Percentiles rank a stretch among this genome's conserved stretches.
Conservation (phyloP, 2,329 filamentous ascomycete genomes). For the Didymella segeticola region DNA sequence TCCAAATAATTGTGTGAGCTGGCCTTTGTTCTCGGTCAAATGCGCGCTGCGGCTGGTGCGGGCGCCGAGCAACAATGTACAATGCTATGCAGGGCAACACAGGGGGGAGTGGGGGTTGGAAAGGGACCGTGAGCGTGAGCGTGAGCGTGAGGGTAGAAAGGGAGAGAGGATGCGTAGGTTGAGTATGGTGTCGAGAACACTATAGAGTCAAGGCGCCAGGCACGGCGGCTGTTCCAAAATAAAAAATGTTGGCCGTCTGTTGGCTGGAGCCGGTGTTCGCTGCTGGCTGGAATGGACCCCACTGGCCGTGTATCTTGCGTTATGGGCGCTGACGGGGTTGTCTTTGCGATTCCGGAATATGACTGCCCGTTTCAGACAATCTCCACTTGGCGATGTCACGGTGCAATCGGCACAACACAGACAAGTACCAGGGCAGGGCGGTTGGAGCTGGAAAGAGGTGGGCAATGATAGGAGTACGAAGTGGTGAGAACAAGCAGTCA, state of each 20-base stretch:
- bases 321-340: slow-evolving; percentile 25
- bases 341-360: slow-evolving; percentile 15
- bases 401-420: neutral
- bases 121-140: neutral
- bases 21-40: slow-evolving; percentile 20
- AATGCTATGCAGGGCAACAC: slow-evolving; percentile 23
- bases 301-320: slow-evolving; percentile 17
- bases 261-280: slow-evolving; percentile 14
- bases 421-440: no score
- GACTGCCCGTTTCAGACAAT: slow-evolving; percentile 15
- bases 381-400: slow-evolving; percentile 14
- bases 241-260: slow-evolving; percentile 19
- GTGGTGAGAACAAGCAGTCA: no score
- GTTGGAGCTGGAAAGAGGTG: no score
- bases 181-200: neutral
- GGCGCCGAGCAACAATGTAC: neutral
- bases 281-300: slow-evolving; percentile 37
- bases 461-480: no score
- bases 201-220: slow-evolving; percentile 16
- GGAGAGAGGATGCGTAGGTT: neutral
- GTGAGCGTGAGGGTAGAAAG: neutral
- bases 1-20: slow-evolving; percentile 1
- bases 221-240: slow-evolving; percentile 19
- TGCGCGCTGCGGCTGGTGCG: slow-evolving; percentile 27
- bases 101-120: slow-evolving; percentile 10